Conservation (phyloP, 345 rosid species). For the Brassica rapa region DNA sequence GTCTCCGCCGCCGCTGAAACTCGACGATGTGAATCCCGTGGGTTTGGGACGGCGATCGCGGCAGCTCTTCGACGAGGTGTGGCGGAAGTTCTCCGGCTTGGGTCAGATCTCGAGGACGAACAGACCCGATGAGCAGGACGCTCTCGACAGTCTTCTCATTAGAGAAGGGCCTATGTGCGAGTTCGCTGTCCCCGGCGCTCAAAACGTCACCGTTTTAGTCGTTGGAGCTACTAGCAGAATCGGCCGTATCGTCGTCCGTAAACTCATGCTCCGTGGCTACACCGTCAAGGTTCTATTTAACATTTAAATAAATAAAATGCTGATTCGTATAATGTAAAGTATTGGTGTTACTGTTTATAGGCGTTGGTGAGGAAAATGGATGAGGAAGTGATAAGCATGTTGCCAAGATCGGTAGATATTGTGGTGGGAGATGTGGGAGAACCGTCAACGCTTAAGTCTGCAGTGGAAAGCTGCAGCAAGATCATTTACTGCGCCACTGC, state of each 20-base stretch:
- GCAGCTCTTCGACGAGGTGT: conserved; percentile 88
- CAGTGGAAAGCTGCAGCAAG: conserved; percentile 86
- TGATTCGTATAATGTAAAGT: background rate
- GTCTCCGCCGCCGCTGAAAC: conserved; percentile 48
- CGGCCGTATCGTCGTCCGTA: conserved; percentile 89
- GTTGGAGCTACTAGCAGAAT: conserved; percentile 92
- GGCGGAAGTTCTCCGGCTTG: conserved; percentile 94
- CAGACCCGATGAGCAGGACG: conserved; percentile 62
- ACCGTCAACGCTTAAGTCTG: conserved; percentile 60
- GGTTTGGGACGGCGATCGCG: conserved; percentile 84
- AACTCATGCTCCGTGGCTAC: conserved; percentile 97
- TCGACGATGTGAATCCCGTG: conserved; percentile 89
- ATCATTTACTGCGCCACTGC: conserved; percentile 95
- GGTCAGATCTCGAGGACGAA: conserved; percentile 91
- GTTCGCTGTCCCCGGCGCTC: conserved; percentile 91
- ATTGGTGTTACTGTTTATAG: conserved; percentile 35
- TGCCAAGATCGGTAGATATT: conserved; percentile 89
- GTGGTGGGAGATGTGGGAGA: conserved; percentile 91
- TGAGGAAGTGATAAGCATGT: conserved; percentile 65
- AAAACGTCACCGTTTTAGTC: conserved; percentile 85
- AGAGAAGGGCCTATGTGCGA: conserved; percentile 97
- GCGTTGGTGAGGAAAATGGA: conserved; percentile 80
- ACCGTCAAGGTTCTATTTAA: conserved; percentile 60
- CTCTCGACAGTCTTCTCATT: conserved; percentile 65
- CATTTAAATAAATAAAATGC: background rate